phyloP scores from a whole-genome alignment of 306 rosid species.

The Morella rubra region DNA sequence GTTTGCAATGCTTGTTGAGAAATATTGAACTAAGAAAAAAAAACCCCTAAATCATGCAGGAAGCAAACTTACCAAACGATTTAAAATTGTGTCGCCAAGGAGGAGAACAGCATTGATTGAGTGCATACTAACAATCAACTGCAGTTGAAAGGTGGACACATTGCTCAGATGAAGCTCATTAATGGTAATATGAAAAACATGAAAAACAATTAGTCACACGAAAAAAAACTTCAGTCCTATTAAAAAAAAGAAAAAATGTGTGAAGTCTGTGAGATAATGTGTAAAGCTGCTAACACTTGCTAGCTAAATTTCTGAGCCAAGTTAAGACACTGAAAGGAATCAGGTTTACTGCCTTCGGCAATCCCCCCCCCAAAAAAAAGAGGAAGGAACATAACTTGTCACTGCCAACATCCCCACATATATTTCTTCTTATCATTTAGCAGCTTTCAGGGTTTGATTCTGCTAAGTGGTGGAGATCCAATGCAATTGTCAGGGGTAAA shows the following conservation, averaged over 20 bases:
- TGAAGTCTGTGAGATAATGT: neutral
- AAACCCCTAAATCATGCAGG: neutral
- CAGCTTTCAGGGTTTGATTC: slow-evolving; percentile 12
- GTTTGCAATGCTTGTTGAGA: slow-evolving; percentile 6
- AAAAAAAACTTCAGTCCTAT: neutral
- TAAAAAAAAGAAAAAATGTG: neutral
- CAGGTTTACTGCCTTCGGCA: slow-evolving; percentile 6
- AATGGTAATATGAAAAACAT: neutral
- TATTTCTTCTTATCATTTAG: neutral
- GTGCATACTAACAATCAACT: slow-evolving; percentile 77
- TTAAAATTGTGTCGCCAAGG: slow-evolving; percentile 72
- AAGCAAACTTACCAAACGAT: slow-evolving; percentile 63
- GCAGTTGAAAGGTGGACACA: slow-evolving; percentile 34
- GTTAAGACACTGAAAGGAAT: neutral
- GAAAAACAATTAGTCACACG: neutral
- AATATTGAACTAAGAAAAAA: slow-evolving; percentile 5
- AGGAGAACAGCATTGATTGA: slow-evolving; percentile 77
- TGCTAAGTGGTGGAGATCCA: slow-evolving; percentile 13
- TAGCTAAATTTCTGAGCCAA: neutral
- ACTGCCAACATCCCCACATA: neutral
- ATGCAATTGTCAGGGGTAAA: slow-evolving; percentile 12
- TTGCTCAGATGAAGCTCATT: slow-evolving; percentile 14
- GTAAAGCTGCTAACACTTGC: neutral
- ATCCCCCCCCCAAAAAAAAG: neutral
- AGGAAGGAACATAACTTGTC: neutral